These are phyloP conservation scores for Wallacemonas sp. DNA, from an alignment of 208 protist species.

Conservation along the genomic window DNA sequence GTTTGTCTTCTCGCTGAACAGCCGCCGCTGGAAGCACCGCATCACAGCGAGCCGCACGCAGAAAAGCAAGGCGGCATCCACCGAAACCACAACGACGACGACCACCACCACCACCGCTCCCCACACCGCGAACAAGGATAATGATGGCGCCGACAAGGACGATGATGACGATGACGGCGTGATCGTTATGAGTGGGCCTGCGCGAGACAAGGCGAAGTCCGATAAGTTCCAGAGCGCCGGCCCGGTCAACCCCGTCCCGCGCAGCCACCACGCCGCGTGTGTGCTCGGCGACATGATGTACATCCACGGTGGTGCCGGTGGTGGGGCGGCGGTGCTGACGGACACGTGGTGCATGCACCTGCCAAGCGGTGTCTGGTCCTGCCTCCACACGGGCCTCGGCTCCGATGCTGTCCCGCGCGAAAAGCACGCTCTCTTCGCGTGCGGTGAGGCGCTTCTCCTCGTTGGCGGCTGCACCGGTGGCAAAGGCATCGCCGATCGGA, in stretches of 20 bases:
- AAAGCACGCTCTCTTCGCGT: constrained; percentile 67
- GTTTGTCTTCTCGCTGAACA: constrained; percentile 69
- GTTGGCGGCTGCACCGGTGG: constrained; percentile 72
- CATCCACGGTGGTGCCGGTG: constrained; percentile 65
- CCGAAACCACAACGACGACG: too few species aligned
- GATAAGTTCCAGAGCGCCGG: not conserved
- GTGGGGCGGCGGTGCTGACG: constrained; percentile 30
- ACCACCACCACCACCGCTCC: not conserved
- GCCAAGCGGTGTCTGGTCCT: constrained; percentile 48
- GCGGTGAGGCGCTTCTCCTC: constrained; percentile 65
- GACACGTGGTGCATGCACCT: constrained; percentile 81
- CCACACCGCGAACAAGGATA: not conserved
- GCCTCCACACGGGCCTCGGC: constrained; percentile 57
- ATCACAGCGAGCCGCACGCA: constrained; percentile 18
- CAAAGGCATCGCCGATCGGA: constrained; percentile 25
- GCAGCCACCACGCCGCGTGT: constrained; percentile 69
- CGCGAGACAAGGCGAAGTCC: not conserved
- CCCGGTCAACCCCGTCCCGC: constrained; percentile 24
- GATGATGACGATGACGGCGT: not conserved
- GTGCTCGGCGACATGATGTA: constrained; percentile 55
- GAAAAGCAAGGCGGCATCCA: not conserved
- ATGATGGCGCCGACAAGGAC: not conserved
- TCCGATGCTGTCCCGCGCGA: constrained; percentile 69
- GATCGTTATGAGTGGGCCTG: not conserved
- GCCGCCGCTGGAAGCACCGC: constrained; percentile 42